A percentile compares a stretch with the other conserved stretches of the same genome.
phyloP scores from a whole-genome alignment of 2,329 filamentous ascomycete species.

The Mycosphaerelloides madeirae region DNA sequence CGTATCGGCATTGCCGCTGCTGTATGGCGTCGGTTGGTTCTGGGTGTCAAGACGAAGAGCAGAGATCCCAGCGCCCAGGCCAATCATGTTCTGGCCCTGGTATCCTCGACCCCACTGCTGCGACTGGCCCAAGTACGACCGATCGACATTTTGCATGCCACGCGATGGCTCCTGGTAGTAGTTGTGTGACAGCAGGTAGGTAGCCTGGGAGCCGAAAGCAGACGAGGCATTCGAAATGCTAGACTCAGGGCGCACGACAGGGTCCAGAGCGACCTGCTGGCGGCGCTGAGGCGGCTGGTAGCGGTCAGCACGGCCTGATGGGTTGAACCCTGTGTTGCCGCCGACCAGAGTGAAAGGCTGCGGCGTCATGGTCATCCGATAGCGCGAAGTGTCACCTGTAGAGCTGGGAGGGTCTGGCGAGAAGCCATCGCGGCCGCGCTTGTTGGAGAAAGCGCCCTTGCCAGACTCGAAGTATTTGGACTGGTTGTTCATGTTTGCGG shows the following conservation, averaged over 20 bases:
- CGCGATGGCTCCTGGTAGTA: not conserved
- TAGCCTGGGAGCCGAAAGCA: constrained; percentile 2
- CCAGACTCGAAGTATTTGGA: too few species aligned
- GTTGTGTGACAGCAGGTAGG: not conserved
- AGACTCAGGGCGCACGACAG: constrained; percentile 13
- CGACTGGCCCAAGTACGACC: not conserved
- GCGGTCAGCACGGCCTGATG: not conserved
- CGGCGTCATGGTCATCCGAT: not conserved
- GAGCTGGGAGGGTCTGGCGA: too few species aligned
- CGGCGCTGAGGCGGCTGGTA: constrained; percentile 5
- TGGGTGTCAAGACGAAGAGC: too few species aligned
- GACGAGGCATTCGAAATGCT: constrained; percentile 11
- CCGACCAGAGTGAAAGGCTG: not conserved
- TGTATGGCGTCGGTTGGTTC: not conserved
- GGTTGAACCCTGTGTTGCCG: constrained; percentile 3
- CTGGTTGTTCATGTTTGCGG: too few species aligned
- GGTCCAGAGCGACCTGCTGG: not conserved
- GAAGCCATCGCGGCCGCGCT: too few species aligned
- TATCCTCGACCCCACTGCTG: too few species aligned
- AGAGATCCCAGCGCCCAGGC: constrained; percentile 1
- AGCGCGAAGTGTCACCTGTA: too few species aligned
- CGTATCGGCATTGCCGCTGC: not conserved
- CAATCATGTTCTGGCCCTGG: not conserved
- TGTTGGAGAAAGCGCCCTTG: too few species aligned
- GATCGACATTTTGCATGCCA: not conserved